Evolutionary conservation across 345 rosid genomes (phyloP), one percentile per base, ranked within the genome.

Genomic region (Murraya koenigii): DNA sequence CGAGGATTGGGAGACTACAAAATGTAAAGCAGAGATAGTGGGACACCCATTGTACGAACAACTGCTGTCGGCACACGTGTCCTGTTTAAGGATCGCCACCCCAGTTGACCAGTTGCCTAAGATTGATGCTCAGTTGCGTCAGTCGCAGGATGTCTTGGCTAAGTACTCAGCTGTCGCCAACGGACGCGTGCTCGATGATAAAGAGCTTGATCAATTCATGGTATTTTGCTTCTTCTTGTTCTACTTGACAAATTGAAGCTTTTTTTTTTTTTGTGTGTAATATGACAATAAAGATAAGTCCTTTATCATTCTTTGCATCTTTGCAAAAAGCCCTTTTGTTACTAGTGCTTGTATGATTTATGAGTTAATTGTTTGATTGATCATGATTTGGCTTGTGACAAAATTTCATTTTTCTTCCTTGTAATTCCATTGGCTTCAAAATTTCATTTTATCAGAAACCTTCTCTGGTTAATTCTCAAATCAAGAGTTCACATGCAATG

Each of bases 171-270:
- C 77, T 41, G 70, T 78, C 7, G 85, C 69, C 1, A 74, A 63
- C 41, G 84, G 84, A 15, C 89, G 73, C 7, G 75, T 75, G 22
- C 69, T 70, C 8, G 86, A 84, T 30, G 82, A 70, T 71, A 84
- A 84, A 66, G 89, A 84, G 69, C 87, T 86, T 30, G 89, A 86
- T 66, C 89, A 84, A 74, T 84, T 86, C 81, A 86, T 86, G 89
- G 89, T 86, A 76, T 85, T 86, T 36, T 69, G 25, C 39, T 49
- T 44, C n/a, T 25, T 28, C 32, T 20, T 38, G 14, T 38, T 67
- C 23, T 63, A 17, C 0, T 9, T 20, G 25, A 64, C 17, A 33
- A 64, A 64, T 64, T 33, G 25, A 64, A 64, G 41, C 23, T 15
- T 14, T 5, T 44, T 10, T 41, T 41, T 13, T 3, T 2, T 0